These are phyloP conservation scores for Kwoniella newhampshirensis DNA, from an alignment of 768 basidiomycete genomes.

Conservation along the genomic window DNA sequence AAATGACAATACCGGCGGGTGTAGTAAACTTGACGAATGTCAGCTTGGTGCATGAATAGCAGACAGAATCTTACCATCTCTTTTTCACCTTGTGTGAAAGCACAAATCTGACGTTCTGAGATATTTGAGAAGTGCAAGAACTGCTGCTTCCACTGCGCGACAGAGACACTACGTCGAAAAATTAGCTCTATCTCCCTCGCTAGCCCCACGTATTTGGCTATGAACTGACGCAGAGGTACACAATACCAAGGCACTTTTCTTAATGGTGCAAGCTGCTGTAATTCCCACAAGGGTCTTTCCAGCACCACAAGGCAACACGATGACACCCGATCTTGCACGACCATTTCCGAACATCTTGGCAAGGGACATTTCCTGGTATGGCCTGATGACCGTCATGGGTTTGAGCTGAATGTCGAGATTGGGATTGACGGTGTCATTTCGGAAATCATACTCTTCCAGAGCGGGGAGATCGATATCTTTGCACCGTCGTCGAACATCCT, in stretches of 20 bases:
- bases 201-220: not conserved
- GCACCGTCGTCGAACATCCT: conserved; percentile 95
- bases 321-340: conserved; percentile 95
- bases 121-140: conserved; percentile 99
- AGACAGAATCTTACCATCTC: conserved; percentile 67
- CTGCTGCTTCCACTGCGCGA: conserved; percentile 98
- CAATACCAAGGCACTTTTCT: conserved; percentile 94
- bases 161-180: conserved; percentile 55
- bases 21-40: conserved; percentile 72
- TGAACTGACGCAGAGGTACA: conserved; percentile 90
- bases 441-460: conserved; percentile 98
- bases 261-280: conserved; percentile 97
- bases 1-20: conserved; percentile 95
- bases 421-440: conserved; percentile 92
- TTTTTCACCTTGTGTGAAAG: conserved; percentile 95
- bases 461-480: conserved; percentile 97
- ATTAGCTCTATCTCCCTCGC: not conserved
- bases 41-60: not conserved
- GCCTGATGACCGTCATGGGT: conserved; percentile 92
- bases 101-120: conserved; percentile 90
- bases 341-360: conserved; percentile 99
- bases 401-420: conserved; percentile 98
- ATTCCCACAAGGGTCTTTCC: conserved; percentile 99
- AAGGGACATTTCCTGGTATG: conserved; percentile 96
- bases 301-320: conserved; percentile 96